Evolutionary conservation across 108 stramenopile genomes (phyloP).

Genomic region (Cyclotella sp.): DNA sequence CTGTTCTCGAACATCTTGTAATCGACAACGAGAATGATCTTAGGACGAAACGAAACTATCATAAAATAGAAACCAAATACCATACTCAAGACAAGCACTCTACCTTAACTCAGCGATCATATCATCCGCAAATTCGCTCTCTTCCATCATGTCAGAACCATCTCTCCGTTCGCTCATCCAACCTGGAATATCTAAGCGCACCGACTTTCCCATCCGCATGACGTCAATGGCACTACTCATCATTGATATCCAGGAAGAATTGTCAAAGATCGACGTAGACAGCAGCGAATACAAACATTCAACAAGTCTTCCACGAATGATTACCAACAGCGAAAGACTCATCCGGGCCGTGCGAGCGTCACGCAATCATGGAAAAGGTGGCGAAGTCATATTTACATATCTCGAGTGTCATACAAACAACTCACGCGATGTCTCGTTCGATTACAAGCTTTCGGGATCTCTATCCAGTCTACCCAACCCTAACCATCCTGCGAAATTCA

Average conservation of each 20-base stretch:
- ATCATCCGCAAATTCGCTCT: too few relatives aligned
- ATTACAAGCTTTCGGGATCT: constrained; percentile 78
- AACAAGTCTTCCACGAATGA: constrained; percentile 57
- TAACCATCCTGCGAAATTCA: constrained; percentile 41
- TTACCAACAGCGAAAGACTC: constrained; percentile 58
- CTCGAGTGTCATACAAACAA: constrained; percentile 69
- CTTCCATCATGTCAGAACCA: not conserved
- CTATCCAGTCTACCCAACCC: constrained; percentile 57
- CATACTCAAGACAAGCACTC: too few relatives aligned
- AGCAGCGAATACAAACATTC: constrained; percentile 50
- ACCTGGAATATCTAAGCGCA: constrained; percentile 56
- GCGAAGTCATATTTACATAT: constrained; percentile 79
- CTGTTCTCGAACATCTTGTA: too few relatives aligned
- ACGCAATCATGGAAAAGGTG: constrained; percentile 44
- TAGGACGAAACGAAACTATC: too few relatives aligned
- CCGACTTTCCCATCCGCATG: constrained; percentile 62
- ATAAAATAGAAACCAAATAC: too few relatives aligned
- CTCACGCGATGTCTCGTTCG: constrained; percentile 68
- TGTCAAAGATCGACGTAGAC: constrained; percentile 41
- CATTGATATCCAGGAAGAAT: constrained; percentile 72
- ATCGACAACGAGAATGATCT: too few relatives aligned
- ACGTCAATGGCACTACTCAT: constrained; percentile 63
- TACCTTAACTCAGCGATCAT: too few relatives aligned
- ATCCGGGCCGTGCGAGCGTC: constrained; percentile 46
- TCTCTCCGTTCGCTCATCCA: constrained; percentile 39